These are phyloP conservation scores for Ceratocystis variospora DNA, from an alignment of 2,329 filamentous ascomycete genomes.

Conservation along the genomic window DNA sequence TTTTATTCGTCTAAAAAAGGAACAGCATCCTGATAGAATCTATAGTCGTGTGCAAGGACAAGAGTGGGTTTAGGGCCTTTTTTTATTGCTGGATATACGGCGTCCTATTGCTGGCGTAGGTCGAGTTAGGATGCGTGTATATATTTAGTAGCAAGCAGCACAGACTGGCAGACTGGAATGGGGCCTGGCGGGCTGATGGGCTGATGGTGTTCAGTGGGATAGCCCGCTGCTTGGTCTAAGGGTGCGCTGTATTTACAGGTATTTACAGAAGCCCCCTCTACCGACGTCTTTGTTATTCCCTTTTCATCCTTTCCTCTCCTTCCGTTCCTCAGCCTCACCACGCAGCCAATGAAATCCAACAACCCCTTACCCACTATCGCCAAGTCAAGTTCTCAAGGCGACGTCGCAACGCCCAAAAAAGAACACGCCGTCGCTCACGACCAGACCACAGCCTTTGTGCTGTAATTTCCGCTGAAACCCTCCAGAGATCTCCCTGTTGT, in stretches of 20 bases:
- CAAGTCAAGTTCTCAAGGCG: too few species aligned
- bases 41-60: too few species aligned
- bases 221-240: neutral
- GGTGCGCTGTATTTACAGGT: neutral
- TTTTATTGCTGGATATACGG: neutral
- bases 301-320: neutral
- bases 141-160: too few species aligned
- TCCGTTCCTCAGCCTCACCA: neutral
- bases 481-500: neutral
- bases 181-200: too few species aligned
- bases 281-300: neutral
- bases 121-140: too few species aligned
- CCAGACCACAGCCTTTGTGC: neutral
- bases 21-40: too few species aligned
- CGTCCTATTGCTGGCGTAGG: neutral
- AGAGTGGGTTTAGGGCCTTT: neutral
- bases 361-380: too few species aligned
- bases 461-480: neutral
- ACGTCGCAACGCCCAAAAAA: neutral
- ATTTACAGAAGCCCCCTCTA: neutral
- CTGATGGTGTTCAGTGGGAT: too few species aligned
- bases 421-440: neutral
- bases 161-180: too few species aligned
- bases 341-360: neutral
- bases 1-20: constrained; percentile 1